Evolutionary conservation across 345 rosid genomes (phyloP).

Genomic region (Eucalyptus cloeziana): DNA sequence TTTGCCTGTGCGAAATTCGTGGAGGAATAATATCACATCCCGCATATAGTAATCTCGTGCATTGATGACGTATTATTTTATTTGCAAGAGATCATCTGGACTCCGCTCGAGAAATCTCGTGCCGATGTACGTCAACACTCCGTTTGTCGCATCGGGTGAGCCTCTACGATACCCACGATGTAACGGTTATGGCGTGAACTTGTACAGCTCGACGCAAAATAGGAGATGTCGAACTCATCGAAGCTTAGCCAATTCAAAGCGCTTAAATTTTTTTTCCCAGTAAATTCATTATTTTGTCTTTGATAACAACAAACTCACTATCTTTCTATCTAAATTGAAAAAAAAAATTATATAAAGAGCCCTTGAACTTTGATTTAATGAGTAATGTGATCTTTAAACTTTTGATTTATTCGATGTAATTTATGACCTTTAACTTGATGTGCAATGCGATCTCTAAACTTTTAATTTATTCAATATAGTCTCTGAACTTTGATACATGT

Average conservation of each 20-base stretch:
- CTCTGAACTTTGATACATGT: no score
- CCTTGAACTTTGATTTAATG: no score
- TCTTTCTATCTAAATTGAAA: background rate
- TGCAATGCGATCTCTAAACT: fast-evolving
- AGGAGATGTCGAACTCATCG: background rate
- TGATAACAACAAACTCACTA: background rate
- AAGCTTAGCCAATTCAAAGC: background rate
- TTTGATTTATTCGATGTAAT: fast-evolving
- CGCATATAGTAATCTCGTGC: background rate
- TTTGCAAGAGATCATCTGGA: fast-evolving
- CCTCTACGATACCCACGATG: background rate
- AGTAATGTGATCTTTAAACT: no score
- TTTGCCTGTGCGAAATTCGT: background rate
- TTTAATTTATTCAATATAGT: no score
- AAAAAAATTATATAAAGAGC: no score
- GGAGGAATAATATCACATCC: background rate
- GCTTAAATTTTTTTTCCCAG: background rate
- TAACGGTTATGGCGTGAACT: background rate
- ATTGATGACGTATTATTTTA: background rate
- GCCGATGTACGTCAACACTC: background rate
- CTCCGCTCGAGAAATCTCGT: background rate
- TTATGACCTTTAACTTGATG: no score
- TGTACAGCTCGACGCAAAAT: background rate
- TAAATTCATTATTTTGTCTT: background rate
- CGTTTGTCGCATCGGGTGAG: background rate